phyloP scores from a whole-genome alignment of 805 yeast genomes.

The Middelhovenomyces tepae region DNA sequence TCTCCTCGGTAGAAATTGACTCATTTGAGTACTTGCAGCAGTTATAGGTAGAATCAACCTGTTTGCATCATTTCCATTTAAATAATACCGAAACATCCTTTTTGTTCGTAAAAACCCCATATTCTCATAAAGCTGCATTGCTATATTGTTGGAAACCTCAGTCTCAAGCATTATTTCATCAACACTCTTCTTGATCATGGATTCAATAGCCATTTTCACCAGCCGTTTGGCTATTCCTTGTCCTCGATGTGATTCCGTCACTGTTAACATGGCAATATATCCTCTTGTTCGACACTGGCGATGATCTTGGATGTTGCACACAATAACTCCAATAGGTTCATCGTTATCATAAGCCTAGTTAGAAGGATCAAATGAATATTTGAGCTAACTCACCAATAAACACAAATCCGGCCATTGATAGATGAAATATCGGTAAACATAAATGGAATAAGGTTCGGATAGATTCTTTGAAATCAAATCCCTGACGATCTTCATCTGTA shows the following conservation, averaged over 20 bases:
- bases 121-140: slow-evolving; percentile 59
- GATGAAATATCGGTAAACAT: slow-evolving; percentile 84
- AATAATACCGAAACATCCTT: slow-evolving; percentile 75
- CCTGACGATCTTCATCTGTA: slow-evolving; percentile 27
- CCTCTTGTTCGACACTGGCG: slow-evolving; percentile 70
- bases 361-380: no score
- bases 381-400: slow-evolving; percentile 37
- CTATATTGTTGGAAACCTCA: slow-evolving; percentile 71
- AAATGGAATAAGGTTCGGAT: slow-evolving; percentile 90
- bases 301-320: slow-evolving; percentile 74
- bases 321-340: slow-evolving; percentile 62
- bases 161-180: slow-evolving; percentile 94
- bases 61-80: slow-evolving; percentile 90
- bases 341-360: slow-evolving; percentile 29
- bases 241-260: slow-evolving; percentile 61
- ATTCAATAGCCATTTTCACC: slow-evolving; percentile 51
- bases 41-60: slow-evolving; percentile 76
- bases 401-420: slow-evolving; percentile 88
- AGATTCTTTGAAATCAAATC: slow-evolving; percentile 60
- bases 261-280: slow-evolving; percentile 94
- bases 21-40: slow-evolving; percentile 37
- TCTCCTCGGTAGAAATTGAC: slow-evolving; percentile 19
- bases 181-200: slow-evolving; percentile 55
- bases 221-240: slow-evolving; percentile 72
- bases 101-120: slow-evolving; percentile 69